A percentile compares a stretch with the other conserved stretches of the same genome.
Evolutionary conservation across 2,329 filamentous ascomycete species (phyloP).

Genomic region (Grosmannia clavigera): DNA sequence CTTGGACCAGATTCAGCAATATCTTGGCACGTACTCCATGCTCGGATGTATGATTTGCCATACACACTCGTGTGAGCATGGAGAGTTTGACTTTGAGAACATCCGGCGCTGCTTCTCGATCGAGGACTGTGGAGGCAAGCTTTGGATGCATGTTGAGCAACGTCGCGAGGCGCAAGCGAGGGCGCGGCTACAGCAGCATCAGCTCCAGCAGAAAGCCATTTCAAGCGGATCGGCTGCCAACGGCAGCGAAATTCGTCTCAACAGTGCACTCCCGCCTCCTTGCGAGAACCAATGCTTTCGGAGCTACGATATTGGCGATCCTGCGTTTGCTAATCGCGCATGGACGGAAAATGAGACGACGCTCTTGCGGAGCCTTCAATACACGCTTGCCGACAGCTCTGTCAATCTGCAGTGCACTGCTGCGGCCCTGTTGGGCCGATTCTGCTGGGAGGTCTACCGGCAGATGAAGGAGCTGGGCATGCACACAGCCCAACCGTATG

Average conservation of each 20-base stretch:
- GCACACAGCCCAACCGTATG: slow-evolving; percentile 15
- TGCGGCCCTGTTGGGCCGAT: slow-evolving; percentile 35
- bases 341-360: slow-evolving; percentile 39
- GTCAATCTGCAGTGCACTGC: slow-evolving; percentile 35
- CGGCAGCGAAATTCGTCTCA: not conserved
- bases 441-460: slow-evolving; percentile 39
- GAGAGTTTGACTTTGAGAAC: slow-evolving; percentile 42
- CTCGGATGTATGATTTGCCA: slow-evolving; percentile 47
- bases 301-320: slow-evolving; percentile 19
- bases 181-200: not conserved
- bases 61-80: slow-evolving; percentile 49
- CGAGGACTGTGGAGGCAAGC: slow-evolving; percentile 17
- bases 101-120: slow-evolving; percentile 41
- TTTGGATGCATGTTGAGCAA: slow-evolving; percentile 11
- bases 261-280: slow-evolving; percentile 7
- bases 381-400: slow-evolving; percentile 29
- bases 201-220: not conserved
- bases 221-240: not conserved
- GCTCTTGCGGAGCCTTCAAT: slow-evolving; percentile 34
- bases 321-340: slow-evolving; percentile 19
- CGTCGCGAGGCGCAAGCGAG: slow-evolving; percentile 16
- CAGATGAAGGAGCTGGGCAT: slow-evolving; percentile 29
- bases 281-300: slow-evolving; percentile 33
- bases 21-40: slow-evolving; percentile 41
- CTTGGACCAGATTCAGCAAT: slow-evolving; percentile 28